A percentile compares a stretch with the other conserved stretches of the same genome.
Evolutionary conservation across 805 yeast genomes (phyloP).

Genomic region (Dipodascus geniculatus): DNA sequence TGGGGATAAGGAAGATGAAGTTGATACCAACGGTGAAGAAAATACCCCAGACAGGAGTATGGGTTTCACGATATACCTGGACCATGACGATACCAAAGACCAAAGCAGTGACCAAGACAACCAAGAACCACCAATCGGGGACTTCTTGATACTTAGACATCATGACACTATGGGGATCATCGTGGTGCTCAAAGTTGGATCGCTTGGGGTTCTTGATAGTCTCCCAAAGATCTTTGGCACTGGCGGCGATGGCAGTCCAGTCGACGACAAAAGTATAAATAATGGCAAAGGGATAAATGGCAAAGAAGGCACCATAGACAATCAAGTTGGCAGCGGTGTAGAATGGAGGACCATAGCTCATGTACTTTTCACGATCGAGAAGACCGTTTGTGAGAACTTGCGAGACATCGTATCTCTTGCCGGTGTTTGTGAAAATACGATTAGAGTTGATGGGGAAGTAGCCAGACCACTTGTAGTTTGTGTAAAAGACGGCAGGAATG

Average conservation of each 20-base stretch:
- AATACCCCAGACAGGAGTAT: conserved; percentile 39
- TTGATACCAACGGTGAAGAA: conserved; percentile 45
- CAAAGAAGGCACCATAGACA: conserved; percentile 40
- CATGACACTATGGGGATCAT: conserved; percentile 28
- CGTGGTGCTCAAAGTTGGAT: conserved; percentile 2
- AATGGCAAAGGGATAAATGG: conserved; percentile 40
- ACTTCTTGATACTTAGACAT: conserved; percentile 40
- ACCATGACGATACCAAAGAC: conserved; percentile 17
- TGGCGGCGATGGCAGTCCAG: conserved; percentile 21
- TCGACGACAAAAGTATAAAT: conserved; percentile 36
- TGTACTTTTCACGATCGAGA: conserved; percentile 35
- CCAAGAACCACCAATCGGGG: conserved; percentile 57
- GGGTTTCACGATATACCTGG: conserved; percentile 12
- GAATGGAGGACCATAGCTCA: conserved; percentile 44
- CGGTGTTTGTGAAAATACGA: conserved; percentile 31
- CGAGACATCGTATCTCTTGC: conserved; percentile 32
- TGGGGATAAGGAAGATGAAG: conserved; percentile 48
- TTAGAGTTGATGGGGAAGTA: conserved; percentile 41
- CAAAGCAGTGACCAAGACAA: conserved; percentile 32
- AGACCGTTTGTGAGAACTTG: conserved; percentile 31
- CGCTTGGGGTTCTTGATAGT: conserved; percentile 3
- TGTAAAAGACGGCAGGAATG: conserved; percentile 28
- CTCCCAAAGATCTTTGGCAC: conserved; percentile 10
- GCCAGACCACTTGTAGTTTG: conserved; percentile 40
- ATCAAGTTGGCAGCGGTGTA: conserved; percentile 45